Evolutionary conservation across 257 asterid genomes (phyloP).

Genomic region (Solanum paucissectum): DNA sequence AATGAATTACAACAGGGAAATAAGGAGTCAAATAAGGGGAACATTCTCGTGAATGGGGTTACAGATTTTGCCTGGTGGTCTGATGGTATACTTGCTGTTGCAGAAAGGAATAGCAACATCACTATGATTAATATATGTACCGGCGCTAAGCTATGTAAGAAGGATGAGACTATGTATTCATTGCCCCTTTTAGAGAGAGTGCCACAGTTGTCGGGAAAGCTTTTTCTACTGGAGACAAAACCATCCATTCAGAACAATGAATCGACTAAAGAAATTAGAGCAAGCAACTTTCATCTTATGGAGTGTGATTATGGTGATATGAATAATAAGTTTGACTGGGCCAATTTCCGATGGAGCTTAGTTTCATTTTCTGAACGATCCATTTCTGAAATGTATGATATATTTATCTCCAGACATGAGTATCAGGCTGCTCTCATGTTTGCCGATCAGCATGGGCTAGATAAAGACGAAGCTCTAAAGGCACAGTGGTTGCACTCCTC

Average conservation of each 20-base stretch:
- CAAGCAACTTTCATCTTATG: constrained; percentile 10
- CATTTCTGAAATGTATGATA: constrained; percentile 61
- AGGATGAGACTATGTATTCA: constrained; percentile 42
- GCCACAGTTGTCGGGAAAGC: constrained; percentile 42
- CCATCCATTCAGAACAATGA: constrained; percentile 23
- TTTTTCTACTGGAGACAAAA: constrained; percentile 62
- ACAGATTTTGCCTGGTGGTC: constrained; percentile 97
- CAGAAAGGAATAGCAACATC: constrained; percentile 50
- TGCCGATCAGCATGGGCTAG: constrained; percentile 71
- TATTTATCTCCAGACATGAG: constrained; percentile 43
- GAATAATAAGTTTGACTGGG: constrained; percentile 25
- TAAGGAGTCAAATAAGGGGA: constrained; percentile 24
- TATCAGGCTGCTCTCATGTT: constrained; percentile 72
- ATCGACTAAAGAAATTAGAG: constrained; percentile 28
- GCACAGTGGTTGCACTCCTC: constrained; percentile 80
- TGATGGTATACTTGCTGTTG: constrained; percentile 49
- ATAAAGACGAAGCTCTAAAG: constrained; percentile 81
- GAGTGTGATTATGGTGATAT: constrained; percentile 28
- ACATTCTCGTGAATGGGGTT: constrained; percentile 27
- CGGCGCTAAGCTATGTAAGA: constrained; percentile 28
- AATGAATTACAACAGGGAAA: constrained; percentile 11
- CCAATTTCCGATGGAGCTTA: constrained; percentile 60
- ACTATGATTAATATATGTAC: constrained; percentile 47
- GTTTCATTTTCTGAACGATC: constrained; percentile 63
- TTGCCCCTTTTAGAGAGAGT: constrained; percentile 73